These are phyloP conservation scores for Arachis monticola DNA, from an alignment of 331 rosid genomes.

Conservation along the genomic window DNA sequence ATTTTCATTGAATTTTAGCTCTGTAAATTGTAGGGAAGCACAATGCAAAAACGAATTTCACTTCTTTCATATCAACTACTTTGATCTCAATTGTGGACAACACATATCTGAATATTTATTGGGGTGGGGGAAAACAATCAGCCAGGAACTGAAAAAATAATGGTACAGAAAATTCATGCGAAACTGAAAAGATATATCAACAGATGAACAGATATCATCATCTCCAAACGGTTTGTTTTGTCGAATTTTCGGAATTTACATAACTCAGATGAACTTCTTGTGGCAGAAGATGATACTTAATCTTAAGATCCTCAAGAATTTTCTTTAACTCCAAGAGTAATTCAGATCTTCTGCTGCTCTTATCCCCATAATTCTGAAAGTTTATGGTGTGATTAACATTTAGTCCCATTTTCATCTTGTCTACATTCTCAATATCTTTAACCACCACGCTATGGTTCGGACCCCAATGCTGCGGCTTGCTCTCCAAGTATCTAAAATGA, in stretches of 20 bases:
- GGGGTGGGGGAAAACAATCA: no score
- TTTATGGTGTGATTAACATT: slow-evolving; percentile 75
- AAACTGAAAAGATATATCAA: not conserved
- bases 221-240: slow-evolving; percentile 37
- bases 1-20: not conserved
- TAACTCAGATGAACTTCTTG: slow-evolving; percentile 66
- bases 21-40: not conserved
- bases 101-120: not conserved
- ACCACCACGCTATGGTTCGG: slow-evolving; percentile 58
- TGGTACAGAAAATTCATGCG: not conserved
- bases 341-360: slow-evolving; percentile 72
- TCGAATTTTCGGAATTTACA: slow-evolving; percentile 42
- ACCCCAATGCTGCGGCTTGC: slow-evolving; percentile 80
- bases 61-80: not conserved
- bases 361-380: slow-evolving; percentile 76
- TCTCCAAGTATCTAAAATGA: slow-evolving; percentile 71
- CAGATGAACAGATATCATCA: slow-evolving; percentile 17
- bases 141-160: not conserved
- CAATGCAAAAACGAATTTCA: not conserved
- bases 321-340: slow-evolving; percentile 78
- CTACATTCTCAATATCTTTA: slow-evolving; percentile 70
- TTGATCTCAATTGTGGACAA: not conserved
- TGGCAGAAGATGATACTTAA: slow-evolving; percentile 72
- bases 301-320: slow-evolving; percentile 68
- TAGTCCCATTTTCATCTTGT: slow-evolving; percentile 69